phyloP scores from a whole-genome alignment of 2,329 filamentous ascomycete genomes.

The Sporothrix mexicana region DNA sequence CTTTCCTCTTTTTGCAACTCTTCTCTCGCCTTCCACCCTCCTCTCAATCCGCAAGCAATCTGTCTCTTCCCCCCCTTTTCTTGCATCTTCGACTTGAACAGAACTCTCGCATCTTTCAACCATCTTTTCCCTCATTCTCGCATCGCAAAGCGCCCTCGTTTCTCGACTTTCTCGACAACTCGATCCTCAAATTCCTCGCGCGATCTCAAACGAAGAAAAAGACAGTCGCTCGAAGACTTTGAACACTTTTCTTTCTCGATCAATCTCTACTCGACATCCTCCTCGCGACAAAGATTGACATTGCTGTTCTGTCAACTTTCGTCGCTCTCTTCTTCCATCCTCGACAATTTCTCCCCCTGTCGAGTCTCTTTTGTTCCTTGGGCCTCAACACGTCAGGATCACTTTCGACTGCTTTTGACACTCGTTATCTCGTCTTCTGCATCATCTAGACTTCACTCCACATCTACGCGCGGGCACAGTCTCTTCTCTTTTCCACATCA shows the following conservation, averaged over 20 bases:
- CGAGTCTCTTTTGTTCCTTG: not conserved
- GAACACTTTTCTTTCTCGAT: not conserved
- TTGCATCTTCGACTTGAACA: not conserved
- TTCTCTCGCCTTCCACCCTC: constrained; percentile 2
- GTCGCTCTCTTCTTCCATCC: not conserved
- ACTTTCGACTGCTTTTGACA: not conserved
- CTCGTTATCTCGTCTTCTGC: not conserved
- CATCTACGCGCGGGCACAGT: no score
- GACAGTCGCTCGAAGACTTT: constrained; percentile 12
- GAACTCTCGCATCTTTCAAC: not conserved
- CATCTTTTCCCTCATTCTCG: constrained; percentile 20
- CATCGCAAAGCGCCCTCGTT: constrained; percentile 23
- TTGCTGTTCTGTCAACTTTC: not conserved
- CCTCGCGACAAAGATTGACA: not conserved
- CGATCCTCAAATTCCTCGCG: constrained; percentile 30
- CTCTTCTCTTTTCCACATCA: not conserved
- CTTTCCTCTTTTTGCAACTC: not conserved
- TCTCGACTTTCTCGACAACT: constrained; percentile 10
- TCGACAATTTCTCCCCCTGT: not conserved
- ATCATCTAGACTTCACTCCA: no score
- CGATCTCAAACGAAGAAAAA: not conserved
- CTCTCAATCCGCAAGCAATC: not conserved
- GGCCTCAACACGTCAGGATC: not conserved
- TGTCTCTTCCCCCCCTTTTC: not conserved
- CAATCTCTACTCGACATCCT: not conserved